These are phyloP conservation scores for Kurtzmaniella quercitrusa DNA, from an alignment of 1,139 yeast genomes.

Conservation along the genomic window DNA sequence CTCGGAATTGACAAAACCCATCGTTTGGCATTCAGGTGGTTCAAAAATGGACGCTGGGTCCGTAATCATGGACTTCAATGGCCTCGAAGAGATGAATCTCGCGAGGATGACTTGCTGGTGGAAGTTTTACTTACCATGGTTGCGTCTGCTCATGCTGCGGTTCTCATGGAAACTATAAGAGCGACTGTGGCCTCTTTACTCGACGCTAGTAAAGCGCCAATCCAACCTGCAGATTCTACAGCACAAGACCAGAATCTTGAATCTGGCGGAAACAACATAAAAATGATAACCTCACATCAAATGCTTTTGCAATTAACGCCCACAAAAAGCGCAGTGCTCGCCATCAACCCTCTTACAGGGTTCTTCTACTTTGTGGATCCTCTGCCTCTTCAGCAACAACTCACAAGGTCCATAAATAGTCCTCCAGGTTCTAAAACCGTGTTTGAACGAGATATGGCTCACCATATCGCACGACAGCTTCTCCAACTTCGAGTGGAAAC, in stretches of 20 bases:
- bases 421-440: slow-evolving; percentile 22
- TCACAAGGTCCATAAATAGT: slow-evolving; percentile 32
- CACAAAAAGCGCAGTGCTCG: slow-evolving; percentile 31
- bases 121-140: slow-evolving; percentile 32
- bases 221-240: too few relatives aligned
- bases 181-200: slow-evolving; percentile 3
- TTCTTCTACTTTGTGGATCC: slow-evolving; percentile 43
- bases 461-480: slow-evolving; percentile 34
- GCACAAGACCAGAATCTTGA: not conserved
- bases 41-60: slow-evolving; percentile 46
- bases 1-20: slow-evolving; percentile 58
- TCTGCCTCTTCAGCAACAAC: slow-evolving; percentile 33
- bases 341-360: slow-evolving; percentile 47
- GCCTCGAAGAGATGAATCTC: slow-evolving; percentile 4
- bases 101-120: slow-evolving; percentile 28
- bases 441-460: slow-evolving; percentile 30
- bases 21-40: slow-evolving; percentile 64
- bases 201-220: not conserved
- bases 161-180: slow-evolving; percentile 5
- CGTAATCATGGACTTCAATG: slow-evolving; percentile 16
- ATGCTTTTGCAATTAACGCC: slow-evolving; percentile 33
- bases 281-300: slow-evolving; percentile 31
- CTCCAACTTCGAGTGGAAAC: slow-evolving; percentile 51
- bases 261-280: not conserved
- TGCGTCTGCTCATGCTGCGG: slow-evolving; percentile 36